Conservation (phyloP, 2,329 filamentous ascomycete genomes). For the Capronia americana region DNA sequence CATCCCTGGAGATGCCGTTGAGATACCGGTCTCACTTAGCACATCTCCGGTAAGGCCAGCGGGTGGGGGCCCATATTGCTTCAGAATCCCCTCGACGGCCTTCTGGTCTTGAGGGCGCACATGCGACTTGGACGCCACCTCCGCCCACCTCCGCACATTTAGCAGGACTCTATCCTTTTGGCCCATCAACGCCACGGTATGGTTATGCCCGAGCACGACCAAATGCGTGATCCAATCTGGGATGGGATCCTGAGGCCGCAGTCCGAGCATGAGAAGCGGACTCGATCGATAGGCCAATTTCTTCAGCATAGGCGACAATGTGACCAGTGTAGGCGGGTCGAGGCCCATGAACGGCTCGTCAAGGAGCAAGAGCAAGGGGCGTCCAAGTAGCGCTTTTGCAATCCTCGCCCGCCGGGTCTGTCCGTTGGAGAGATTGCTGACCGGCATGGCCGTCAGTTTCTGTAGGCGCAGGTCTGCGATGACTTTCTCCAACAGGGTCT, state of each 20-base stretch:
- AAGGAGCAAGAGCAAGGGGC: conserved; percentile 80
- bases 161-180: conserved; percentile 66
- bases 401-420: conserved; percentile 88
- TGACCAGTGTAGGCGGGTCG: conserved; percentile 79
- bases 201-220: conserved; percentile 71
- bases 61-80: conserved; percentile 28
- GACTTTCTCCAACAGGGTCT: conserved; percentile 63
- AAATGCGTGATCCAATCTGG: conserved; percentile 92
- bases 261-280: conserved; percentile 76
- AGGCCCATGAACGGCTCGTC: conserved; percentile 96
- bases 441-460: conserved; percentile 76
- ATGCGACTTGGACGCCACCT: conserved; percentile 13
- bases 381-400: conserved; percentile 78
- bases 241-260: conserved; percentile 83
- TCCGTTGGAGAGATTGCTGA: conserved; percentile 90
- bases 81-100: conserved; percentile 18
- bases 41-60: conserved; percentile 32
- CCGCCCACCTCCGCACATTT: conserved; percentile 32
- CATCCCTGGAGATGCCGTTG: conserved; percentile 12
- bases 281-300: conserved; percentile 69
- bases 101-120: conserved; percentile 20
- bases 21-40: conserved; percentile 34
- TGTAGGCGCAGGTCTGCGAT: conserved; percentile 72
- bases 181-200: conserved; percentile 70
- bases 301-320: conserved; percentile 73